A percentile compares a stretch with the other conserved stretches of the same genome.
Conservation (phyloP, 345 rosid genomes). For the Xanthoceras sorbifolium region DNA sequence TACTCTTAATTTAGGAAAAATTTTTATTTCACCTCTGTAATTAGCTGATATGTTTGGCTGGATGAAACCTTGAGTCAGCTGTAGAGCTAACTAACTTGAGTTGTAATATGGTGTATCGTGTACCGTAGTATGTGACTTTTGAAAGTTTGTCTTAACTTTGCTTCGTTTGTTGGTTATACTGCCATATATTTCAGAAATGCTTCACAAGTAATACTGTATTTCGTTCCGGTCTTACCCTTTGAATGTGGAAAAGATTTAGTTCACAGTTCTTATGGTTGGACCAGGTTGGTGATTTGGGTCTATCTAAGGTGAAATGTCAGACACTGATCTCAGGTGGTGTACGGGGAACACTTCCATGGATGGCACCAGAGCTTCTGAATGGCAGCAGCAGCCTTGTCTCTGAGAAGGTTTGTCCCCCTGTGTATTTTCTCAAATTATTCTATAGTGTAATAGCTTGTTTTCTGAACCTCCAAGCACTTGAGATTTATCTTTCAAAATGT, state of each 20-base stretch:
- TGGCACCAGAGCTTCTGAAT: conserved; percentile 69
- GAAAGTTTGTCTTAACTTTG: not conserved
- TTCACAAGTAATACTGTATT: not conserved
- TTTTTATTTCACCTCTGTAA: not conserved
- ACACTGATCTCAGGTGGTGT: conserved; percentile 71
- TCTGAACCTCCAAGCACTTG: not conserved
- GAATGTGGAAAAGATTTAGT: not conserved
- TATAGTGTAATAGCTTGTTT: not conserved
- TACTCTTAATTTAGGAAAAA: not conserved
- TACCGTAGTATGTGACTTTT: too few species aligned
- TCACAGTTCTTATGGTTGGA: conserved; percentile 21
- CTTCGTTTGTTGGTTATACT: not conserved
- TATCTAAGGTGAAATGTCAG: conserved; percentile 66
- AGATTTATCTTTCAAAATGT: not conserved
- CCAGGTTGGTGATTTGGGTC: conserved; percentile 69
- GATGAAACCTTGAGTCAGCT: not conserved
- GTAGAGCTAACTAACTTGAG: not conserved
- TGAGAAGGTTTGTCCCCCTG: conserved; percentile 45
- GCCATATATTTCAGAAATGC: not conserved
- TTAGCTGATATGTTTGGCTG: not conserved
- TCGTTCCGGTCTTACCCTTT: not conserved
- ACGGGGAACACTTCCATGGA: conserved; percentile 73
- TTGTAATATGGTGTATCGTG: not conserved
- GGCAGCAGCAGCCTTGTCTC: conserved; percentile 70
- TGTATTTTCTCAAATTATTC: not conserved